A percentile compares a stretch with the other conserved stretches of the same genome.
Conservation (phyloP, 257 asterid genomes). For the Penstemon newberryi region DNA sequence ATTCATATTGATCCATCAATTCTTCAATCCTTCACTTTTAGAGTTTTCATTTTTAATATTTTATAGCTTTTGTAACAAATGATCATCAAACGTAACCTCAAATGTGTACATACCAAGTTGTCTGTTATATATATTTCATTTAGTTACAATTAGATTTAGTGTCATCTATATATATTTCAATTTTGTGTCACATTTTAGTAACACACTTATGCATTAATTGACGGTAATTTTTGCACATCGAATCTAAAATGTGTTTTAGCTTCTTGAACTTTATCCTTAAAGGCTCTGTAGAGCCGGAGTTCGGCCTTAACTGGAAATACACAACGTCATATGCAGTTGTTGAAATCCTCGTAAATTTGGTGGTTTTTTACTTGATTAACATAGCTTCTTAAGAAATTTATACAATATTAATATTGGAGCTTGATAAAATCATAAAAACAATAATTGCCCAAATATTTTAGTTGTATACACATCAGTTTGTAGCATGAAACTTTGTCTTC, state of each 20-base stretch:
- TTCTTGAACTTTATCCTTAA: too few relatives aligned
- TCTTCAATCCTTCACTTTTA: neutral
- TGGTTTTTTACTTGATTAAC: neutral
- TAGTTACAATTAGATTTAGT: slow-evolving; percentile 1
- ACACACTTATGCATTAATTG: too few relatives aligned
- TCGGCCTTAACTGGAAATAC: neutral
- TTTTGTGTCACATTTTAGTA: too few relatives aligned
- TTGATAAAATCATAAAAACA: neutral
- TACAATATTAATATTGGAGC: too few relatives aligned
- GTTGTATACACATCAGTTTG: too few relatives aligned
- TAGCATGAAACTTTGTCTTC: neutral
- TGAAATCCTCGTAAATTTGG: neutral
- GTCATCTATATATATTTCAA: too few relatives aligned
- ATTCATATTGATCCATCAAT: slow-evolving; percentile 37
- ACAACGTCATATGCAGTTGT: neutral
- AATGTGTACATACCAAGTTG: slow-evolving; percentile 23
- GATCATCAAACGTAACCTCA: slow-evolving; percentile 1
- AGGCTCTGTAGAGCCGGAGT: neutral
- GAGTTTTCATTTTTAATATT: neutral
- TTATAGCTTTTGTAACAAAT: neutral
- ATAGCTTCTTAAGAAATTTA: neutral
- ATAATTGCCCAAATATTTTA: neutral
- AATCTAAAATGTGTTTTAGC: too few relatives aligned
- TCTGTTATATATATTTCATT: neutral
- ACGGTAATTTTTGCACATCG: too few relatives aligned